A percentile compares a stretch with the other conserved stretches of the same genome.
Evolutionary conservation across 1,284 basidiomycete species (phyloP).

Genomic region (Pulveroboletus sp.): DNA sequence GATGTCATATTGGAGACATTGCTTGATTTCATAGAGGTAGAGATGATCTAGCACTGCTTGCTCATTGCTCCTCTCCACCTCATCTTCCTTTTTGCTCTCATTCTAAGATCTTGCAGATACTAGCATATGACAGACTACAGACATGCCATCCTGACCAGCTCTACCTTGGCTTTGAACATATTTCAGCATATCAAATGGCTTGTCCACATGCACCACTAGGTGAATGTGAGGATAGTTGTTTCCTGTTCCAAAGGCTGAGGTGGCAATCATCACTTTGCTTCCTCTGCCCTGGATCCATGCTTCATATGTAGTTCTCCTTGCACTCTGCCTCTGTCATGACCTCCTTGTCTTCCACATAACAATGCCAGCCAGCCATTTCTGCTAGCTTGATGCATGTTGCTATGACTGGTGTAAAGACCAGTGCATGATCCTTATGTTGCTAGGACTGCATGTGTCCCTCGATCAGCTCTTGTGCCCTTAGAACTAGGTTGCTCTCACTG

Average conservation of each 20-base stretch:
- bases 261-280: not conserved
- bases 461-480: no score
- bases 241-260: conserved; percentile 4
- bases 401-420: not conserved
- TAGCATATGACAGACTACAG: not conserved
- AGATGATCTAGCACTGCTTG: not conserved
- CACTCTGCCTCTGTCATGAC: not conserved
- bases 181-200: conserved; percentile 9
- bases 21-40: not conserved
- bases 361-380: not conserved
- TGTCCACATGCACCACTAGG: not conserved
- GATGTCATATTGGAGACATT: conserved; percentile 3
- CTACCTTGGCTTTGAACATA: conserved; percentile 14
- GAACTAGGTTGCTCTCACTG: no score
- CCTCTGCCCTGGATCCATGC: not conserved
- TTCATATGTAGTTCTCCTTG: not conserved
- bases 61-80: not conserved
- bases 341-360: not conserved
- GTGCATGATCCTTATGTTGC: not conserved
- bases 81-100: not conserved
- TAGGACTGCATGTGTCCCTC: not conserved
- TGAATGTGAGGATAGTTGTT: conserved; percentile 5
- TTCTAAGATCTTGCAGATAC: not conserved
- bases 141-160: not conserved
- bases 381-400: not conserved